Evolutionary conservation across 306 rosid genomes (phyloP), one percentile per base, ranked within the genome.

Genomic region (Crotalaria pallida): DNA sequence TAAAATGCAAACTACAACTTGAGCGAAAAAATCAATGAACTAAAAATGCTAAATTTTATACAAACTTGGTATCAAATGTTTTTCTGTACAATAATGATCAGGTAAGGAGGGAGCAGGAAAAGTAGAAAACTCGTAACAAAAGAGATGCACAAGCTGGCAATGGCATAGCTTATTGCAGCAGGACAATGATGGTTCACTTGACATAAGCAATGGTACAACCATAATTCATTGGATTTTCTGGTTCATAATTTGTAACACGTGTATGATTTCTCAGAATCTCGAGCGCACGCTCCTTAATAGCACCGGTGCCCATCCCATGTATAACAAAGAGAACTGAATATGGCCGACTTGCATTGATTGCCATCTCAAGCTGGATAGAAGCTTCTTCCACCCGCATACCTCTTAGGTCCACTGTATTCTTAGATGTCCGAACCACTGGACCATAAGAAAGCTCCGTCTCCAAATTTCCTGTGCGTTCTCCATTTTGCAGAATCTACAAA

Each of bases 221-320:
- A 80, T 90, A 84, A 76, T 90, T 93, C 88, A 80, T 79, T 24
- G 96, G 81, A 75, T 81, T 86, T 78, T 87, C 98, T 38, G 84
- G 90, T 48, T 85, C 97, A 72, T 60, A 80, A 70, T 87, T 85
- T 23, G 86, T 86, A 7, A 93, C 88, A 36, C 92, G 91, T 0
- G 92, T 82, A 71, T 93, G 94, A 6, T 72, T 90, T 52, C 66
- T 64, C 29, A 93, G 79, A 51, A 85, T 82, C 61, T 88, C 87
- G 31, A 88, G 80, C 4, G 85, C 89, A 18, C 85, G 77, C 40
- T 82, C 88, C 84, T 90, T 90, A 60, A 93, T 47, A 61, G 91
- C 96, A 21, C 98, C 96, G 5, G 92, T 88, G 69, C 97, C 98
- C 90, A 84, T 88, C 49, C 98, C 98, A 66, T 88, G 98, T 31